Evolutionary conservation across 2,329 filamentous ascomycete genomes (phyloP).

Genomic region (Penicillium brasilianum): DNA sequence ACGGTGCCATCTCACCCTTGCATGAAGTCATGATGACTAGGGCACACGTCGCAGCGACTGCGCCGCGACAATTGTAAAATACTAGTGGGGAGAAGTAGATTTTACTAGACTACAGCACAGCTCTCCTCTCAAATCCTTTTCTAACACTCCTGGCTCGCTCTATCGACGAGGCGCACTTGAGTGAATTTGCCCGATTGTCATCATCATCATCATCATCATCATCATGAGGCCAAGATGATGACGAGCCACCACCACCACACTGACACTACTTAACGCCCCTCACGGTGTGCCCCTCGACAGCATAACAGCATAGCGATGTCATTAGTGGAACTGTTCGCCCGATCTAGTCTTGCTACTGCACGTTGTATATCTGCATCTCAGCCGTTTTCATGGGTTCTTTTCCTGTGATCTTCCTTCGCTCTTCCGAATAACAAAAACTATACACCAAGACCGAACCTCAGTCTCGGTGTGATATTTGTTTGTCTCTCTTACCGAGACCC

Average conservation of each 20-base stretch:
- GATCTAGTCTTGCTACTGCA: not conserved
- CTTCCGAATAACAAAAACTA: not conserved
- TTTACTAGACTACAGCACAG: not conserved
- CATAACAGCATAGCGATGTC: slow-evolving; percentile 16
- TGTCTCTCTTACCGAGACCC: not conserved
- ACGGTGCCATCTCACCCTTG: slow-evolving; percentile 9
- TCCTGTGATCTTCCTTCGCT: not conserved
- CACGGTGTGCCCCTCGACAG: not conserved
- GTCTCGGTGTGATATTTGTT: not conserved
- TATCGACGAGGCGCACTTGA: not conserved
- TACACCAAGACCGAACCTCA: not conserved
- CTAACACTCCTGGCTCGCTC: not conserved
- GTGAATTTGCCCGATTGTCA: not conserved
- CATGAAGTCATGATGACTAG: slow-evolving; percentile 29
- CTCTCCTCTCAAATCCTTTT: not conserved
- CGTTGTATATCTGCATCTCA: slow-evolving; percentile 3
- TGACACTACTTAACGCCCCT: not conserved
- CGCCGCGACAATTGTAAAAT: not conserved
- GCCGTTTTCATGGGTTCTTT: not conserved
- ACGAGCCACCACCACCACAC: slow-evolving; percentile 17
- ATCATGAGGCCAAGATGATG: slow-evolving; percentile 31
- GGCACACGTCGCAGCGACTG: not conserved
- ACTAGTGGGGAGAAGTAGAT: not conserved
- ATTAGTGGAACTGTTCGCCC: slow-evolving; percentile 9
- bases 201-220: slow-evolving; percentile 26